Evolutionary conservation across 2,329 filamentous ascomycete species (phyloP), one percentile per base, ranked within the genome.

Genomic region (Didymella segeticola): DNA sequence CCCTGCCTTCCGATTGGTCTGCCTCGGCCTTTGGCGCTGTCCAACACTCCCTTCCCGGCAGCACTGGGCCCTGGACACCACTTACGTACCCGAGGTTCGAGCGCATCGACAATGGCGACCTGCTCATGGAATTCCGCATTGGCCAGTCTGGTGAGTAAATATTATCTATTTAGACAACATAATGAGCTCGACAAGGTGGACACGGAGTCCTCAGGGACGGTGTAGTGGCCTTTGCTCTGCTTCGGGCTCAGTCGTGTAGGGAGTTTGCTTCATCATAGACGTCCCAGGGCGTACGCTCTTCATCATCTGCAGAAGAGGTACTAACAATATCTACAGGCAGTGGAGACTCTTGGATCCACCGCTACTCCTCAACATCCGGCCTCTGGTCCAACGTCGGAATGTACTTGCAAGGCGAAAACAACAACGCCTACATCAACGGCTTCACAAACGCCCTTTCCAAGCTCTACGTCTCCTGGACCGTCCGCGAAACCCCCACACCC

Each of bases 381-480:
- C 58, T 57, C n/a, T 82, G 77, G 71, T 66, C 60, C 10, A 71
- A 68, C n/a, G 64, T 74, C 0, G 77, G 77, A 10, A 74, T 72
- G n/a, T 77, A 77, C 47, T 66, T 80, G 7, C 75, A 75, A 17
- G 80, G 80, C 25, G 63, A 77, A 20, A 66, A 72, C 34, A 81
- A 79, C 66, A 83, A 81, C 64, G 79, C 80, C 1, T 83, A 83
- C 64, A 76, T 82, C 62, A 80, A 83, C 65, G 80, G 80, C 9
- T 68, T 82, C 38, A 77, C 75, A 55, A 71, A 68, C 26, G 64
- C 70, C 23, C 58, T 59, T 26, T 61, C 58, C 1, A 69, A 68
- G 11, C 70, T 82, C 1, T 76, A 78, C 62, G 73, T 76, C 17
- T 80, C 78, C 1, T 82, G 80, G 80, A 81, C 82, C 0, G 81